A percentile compares a stretch with the other conserved stretches of the same genome.
Conservation (phyloP, 148 eudicot genomes). For the Vaccinium vitisidaea region DNA sequence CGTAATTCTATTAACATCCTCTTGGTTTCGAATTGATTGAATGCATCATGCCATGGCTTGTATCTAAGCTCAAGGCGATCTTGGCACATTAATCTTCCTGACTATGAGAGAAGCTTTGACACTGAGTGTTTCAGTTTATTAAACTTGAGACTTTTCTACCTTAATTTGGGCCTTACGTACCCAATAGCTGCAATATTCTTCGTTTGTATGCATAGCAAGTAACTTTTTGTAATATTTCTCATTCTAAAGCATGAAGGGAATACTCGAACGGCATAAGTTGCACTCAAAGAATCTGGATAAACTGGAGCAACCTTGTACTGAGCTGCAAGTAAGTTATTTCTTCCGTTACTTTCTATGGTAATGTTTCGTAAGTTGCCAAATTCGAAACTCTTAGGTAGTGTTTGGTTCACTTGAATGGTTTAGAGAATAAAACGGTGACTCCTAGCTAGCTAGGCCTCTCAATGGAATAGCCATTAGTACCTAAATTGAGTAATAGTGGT, state of each 20-base stretch:
- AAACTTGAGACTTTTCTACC: not conserved
- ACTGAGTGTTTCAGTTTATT: not conserved
- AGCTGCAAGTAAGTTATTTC: constrained; percentile 53
- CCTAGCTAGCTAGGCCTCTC: not conserved
- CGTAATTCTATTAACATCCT: not conserved
- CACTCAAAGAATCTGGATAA: constrained; percentile 74
- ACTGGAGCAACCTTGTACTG: constrained; percentile 70
- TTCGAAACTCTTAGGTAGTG: not conserved
- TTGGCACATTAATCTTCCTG: not conserved
- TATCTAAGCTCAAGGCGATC: not conserved
- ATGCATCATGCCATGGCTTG: not conserved
- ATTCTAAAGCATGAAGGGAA: constrained; percentile 58
- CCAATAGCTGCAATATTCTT: not conserved
- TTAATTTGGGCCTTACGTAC: not conserved
- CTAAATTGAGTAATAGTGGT: not conserved
- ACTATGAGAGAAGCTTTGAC: not conserved
- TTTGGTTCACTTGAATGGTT: not conserved
- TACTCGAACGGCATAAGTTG: constrained; percentile 69
- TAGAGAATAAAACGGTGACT: not conserved
- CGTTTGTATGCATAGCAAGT: not conserved
- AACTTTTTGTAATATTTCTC: not conserved
- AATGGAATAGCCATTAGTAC: not conserved
- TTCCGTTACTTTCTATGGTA: too few relatives aligned
- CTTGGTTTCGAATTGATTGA: not conserved
- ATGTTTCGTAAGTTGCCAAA: not conserved